Base-by-base conservation (phyloP, 176 grass and related monocot genomes). In the Aegilops tauschii region DNA sequence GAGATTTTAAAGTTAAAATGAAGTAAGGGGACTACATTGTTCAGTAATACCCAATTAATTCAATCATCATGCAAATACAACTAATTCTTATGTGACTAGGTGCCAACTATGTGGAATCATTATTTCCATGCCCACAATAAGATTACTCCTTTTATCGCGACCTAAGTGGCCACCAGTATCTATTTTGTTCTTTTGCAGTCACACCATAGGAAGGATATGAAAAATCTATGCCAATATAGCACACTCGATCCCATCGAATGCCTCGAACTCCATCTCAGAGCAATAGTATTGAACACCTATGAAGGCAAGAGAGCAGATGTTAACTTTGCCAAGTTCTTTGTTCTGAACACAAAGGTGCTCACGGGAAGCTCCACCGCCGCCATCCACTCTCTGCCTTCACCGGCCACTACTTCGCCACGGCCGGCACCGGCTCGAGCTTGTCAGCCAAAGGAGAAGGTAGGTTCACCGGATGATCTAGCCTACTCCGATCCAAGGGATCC, bases 291-390 rank as follows among this genome's bases (percentile, higher is more conserved):
- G 23, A 42, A 28, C 40, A 17, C 16, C 12, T 74, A 74, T 14
- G 23, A 4, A 47, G 71, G 71, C 12, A 74, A 27, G 40, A 44
- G 3, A 74, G 5, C 23, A 49, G 71, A 74, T 7, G 2, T 74
- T 13, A 17, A 74, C 23, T 49, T 47, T 44, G 40, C 42, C 12
- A 74, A 9, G 23, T 79, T 79, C 32, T 86, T 86, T 79, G 23
- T 79, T 71, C 56, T 86, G 17, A 86, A 86, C 7, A 64, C 76
- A 17, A 86, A 70, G 29, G 34, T 70, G 34, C 23, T 25, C 23
- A 25, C 23, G 23, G 23, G 23, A 25, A 25, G 23, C 23, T 25
- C 23, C 23, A 25, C 23, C 23, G 23, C 23, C 23, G 23, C 23
- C 23, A 25, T 25, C 23, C 23, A 25, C 23, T 25, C 23, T 25